These are phyloP conservation scores for Eimeria maxima DNA, from an alignment of 169 alveolate genomes.

Conservation along the genomic window DNA sequence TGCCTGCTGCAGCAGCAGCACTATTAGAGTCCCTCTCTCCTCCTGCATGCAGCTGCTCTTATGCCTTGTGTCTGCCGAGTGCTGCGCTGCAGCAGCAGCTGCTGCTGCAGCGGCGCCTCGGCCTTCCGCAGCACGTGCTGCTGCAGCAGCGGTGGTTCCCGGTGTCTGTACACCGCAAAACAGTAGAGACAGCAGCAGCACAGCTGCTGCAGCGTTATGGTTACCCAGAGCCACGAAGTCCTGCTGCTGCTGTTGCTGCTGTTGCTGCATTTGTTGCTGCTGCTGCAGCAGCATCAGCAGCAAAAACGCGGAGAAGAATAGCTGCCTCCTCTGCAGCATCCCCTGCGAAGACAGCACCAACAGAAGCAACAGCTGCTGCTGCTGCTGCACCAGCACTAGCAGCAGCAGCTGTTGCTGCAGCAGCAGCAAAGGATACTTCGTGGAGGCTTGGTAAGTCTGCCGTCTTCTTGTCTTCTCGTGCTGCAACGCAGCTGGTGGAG, in stretches of 20 bases:
- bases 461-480: conserved; percentile 22
- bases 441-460: conserved; percentile 35
- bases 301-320: not conserved
- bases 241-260: conserved; percentile 70
- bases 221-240: not conserved
- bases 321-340: not conserved
- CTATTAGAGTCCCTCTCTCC: not conserved
- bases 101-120: conserved; percentile 32
- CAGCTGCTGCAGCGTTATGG: conserved; percentile 67
- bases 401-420: not conserved
- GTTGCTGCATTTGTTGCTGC: conserved; percentile 73
- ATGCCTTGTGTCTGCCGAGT: conserved; percentile 26
- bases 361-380: not conserved
- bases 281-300: conserved; percentile 12
- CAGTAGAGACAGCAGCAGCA: conserved; percentile 45
- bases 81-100: conserved; percentile 22
- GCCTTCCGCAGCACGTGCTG: conserved; percentile 65
- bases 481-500: conserved; percentile 54
- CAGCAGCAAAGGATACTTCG: not conserved
- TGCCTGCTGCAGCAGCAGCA: conserved; percentile 65
- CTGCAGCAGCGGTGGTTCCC: conserved; percentile 59
- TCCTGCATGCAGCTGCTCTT: conserved; percentile 29
- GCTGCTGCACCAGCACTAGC: not conserved
- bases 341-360: not conserved
- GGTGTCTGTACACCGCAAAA: conserved; percentile 46